phyloP scores from a whole-genome alignment of 495 filamentous ascomycete genomes.

The Trichoderma orchidacearum region DNA sequence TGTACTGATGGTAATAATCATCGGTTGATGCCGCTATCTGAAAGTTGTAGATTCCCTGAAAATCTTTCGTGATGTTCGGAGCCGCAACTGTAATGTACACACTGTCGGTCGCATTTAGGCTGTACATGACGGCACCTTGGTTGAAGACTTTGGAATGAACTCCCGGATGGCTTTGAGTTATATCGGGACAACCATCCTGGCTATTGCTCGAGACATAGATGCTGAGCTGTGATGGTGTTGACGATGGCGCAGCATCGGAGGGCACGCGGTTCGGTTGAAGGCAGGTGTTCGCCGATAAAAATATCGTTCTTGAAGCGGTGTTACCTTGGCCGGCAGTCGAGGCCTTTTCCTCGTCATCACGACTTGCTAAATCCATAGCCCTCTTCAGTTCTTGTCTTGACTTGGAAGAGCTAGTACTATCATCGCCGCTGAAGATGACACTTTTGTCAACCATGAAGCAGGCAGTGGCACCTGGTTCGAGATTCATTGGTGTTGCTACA shows the following conservation, averaged over 20 bases:
- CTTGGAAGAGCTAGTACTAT: neutral
- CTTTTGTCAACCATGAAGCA: constrained; percentile 18
- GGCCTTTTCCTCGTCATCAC: constrained; percentile 5
- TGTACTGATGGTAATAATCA: constrained; percentile 47
- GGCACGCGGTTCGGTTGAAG: constrained; percentile 45
- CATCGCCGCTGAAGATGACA: constrained; percentile 5
- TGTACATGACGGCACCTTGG: constrained; percentile 49
- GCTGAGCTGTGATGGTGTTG: constrained; percentile 52
- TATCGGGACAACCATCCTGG: constrained; percentile 28
- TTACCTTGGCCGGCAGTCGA: constrained; percentile 11
- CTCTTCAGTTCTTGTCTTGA: neutral
- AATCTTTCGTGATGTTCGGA: constrained; percentile 35
- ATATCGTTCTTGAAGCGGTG: constrained; percentile 35
- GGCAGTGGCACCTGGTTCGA: constrained; percentile 40
- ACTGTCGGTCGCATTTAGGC: constrained; percentile 38
- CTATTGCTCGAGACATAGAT: constrained; percentile 61
- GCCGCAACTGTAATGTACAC: constrained; percentile 67
- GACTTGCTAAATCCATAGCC: neutral
- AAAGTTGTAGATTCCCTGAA: constrained; percentile 51
- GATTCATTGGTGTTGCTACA: constrained; percentile 34
- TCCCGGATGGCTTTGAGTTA: constrained; percentile 40
- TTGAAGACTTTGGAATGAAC: constrained; percentile 12
- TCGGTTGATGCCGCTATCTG: constrained; percentile 76
- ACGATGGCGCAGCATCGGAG: constrained; percentile 16
- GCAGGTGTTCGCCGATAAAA: constrained; percentile 73